Conservation (phyloP, 2,329 filamentous ascomycete species). For the Colletotrichum tanaceti region DNA sequence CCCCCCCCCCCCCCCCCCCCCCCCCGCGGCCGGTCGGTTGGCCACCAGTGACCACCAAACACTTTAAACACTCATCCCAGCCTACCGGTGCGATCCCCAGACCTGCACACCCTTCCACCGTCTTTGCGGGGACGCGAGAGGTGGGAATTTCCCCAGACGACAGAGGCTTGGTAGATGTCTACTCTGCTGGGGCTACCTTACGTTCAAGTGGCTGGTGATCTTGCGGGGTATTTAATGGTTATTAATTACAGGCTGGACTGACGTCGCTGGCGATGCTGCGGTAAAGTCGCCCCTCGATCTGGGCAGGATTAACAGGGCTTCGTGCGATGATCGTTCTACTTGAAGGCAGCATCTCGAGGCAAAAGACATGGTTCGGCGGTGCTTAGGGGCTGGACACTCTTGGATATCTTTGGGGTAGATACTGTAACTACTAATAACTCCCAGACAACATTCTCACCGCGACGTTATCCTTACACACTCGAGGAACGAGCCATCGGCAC, state of each 20-base stretch:
- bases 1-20: too few relatives aligned
- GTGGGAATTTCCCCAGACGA: conserved; percentile 18
- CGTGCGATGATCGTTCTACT: not conserved
- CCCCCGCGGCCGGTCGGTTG: not conserved
- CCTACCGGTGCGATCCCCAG: conserved; percentile 9
- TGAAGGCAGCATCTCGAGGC: not conserved
- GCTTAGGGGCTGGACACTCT: not conserved
- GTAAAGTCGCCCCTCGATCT: not conserved
- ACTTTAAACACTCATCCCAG: conserved; percentile 1
- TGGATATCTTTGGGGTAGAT: not conserved
- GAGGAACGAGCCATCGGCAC: too few relatives aligned
- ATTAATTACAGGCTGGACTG: conserved; percentile 10
- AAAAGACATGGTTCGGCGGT: not conserved
- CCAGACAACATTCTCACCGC: too few relatives aligned
- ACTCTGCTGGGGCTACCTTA: not conserved
- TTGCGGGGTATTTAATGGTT: conserved; percentile 32
- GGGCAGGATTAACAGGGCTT: not conserved
- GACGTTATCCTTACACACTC: too few relatives aligned
- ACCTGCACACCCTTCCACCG: conserved; percentile 1
- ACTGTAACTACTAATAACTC: too few relatives aligned
- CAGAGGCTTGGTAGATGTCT: conserved; percentile 13
- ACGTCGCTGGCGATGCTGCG: conserved; percentile 9
- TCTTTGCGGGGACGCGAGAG: conserved; percentile 23
- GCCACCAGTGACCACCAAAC: too few relatives aligned
- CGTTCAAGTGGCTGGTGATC: conserved; percentile 18